A percentile compares a stretch with the other conserved stretches of the same genome.
phyloP scores from a whole-genome alignment of 352 stramenopile genomes.

The Phytophthora fragariae region DNA sequence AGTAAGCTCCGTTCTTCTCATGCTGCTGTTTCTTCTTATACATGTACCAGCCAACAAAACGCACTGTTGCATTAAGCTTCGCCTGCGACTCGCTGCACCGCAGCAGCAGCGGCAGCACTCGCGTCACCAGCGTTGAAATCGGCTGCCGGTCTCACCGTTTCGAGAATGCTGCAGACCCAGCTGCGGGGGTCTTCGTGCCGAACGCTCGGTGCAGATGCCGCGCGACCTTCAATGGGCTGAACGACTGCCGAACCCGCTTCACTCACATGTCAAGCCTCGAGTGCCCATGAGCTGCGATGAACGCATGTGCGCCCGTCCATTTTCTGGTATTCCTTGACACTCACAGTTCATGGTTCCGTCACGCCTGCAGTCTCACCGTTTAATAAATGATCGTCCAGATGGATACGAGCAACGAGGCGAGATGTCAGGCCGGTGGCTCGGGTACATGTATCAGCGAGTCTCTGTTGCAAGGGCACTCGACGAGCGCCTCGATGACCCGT shows the following conservation, averaged over 20 bases:
- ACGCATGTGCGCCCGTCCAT: slow-evolving; percentile 18
- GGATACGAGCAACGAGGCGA: slow-evolving; percentile 27
- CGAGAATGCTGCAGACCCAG: neutral
- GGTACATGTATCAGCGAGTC: neutral
- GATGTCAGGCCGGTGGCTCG: slow-evolving; percentile 19
- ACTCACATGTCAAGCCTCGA: neutral
- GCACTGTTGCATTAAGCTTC: neutral
- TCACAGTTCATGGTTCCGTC: neutral
- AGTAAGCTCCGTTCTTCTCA: too few species aligned
- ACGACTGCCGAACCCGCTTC: neutral
- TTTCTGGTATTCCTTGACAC: slow-evolving; percentile 11
- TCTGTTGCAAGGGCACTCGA: slow-evolving; percentile 21
- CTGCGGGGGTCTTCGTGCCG: slow-evolving; percentile 1
- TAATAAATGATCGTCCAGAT: slow-evolving; percentile 35
- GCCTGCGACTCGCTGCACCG: neutral
- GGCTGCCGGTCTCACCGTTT: neutral
- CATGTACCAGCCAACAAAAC: neutral
- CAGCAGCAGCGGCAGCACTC: neutral
- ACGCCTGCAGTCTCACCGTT: neutral
- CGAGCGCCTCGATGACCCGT: slow-evolving; percentile 8
- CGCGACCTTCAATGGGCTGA: neutral
- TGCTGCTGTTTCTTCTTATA: too few species aligned
- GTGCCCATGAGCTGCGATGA: neutral
- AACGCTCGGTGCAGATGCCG: neutral
- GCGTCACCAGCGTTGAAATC: neutral